Evolutionary conservation across 345 rosid species (phyloP), one percentile per base, ranked within the genome.

Genomic region (Populus euphratica): DNA sequence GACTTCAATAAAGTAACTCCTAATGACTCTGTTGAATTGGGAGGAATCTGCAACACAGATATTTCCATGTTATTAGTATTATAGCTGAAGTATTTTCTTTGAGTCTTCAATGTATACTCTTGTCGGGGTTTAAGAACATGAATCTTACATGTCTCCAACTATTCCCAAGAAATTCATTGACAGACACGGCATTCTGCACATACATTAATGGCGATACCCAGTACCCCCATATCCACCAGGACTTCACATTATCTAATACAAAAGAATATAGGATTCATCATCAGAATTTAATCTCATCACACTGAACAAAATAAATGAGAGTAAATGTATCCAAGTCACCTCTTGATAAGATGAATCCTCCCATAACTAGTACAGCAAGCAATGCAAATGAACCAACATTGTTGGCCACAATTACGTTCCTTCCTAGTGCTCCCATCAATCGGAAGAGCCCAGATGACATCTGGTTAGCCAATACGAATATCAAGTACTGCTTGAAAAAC

Each of bases 151-250:
- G 91, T 14, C 83, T 79, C 94, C 94, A 91, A 31, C 86, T 83
- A 35, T 84, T 77, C 41, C 94, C 92, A 0, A 89, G 89, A 70
- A 88, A 91, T 79, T 91, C 94, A 65, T 91, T 91, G 68, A 91
- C 91, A 1, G 89, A 80, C 27, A 87, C 71, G 18, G 89, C 91
- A 67, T 91, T 88, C 75, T 91, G 94, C 54, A 76, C 88, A 25
- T 89, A 91, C 90, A 87, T 89, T 89, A 91, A 50, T 0, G 94
- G 94, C 1, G 94, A 91, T 64, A 76, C 13, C 92, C 94, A 91
- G 68, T 88, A 91, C 74, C 90, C 94, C 92, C 94, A 91, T 74
- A 86, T 14, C 94, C 91, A 91, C 91, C 91, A 91, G 66, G 69
- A 82, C 82, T 86, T 87, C 36, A 91, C 80, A 43, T 91, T 38